phyloP scores from a whole-genome alignment of 2,329 filamentous ascomycete species.

The Paecilomyces sp. region DNA sequence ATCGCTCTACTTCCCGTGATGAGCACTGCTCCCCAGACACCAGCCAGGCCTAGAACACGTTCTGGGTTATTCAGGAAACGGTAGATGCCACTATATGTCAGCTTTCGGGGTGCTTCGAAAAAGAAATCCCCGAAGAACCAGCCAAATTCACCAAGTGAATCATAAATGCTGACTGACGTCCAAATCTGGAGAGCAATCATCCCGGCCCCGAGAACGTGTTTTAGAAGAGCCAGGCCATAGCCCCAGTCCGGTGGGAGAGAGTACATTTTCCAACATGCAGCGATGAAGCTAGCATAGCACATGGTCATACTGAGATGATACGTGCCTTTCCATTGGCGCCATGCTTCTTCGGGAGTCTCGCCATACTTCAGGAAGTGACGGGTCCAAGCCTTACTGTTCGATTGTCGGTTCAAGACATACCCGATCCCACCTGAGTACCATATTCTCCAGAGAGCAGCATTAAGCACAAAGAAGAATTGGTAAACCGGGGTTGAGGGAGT shows the following conservation, averaged over 20 bases:
- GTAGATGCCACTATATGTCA: slow-evolving; percentile 96
- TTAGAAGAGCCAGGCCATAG: slow-evolving; percentile 75
- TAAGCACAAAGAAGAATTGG: slow-evolving; percentile 71
- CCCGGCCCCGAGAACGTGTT: slow-evolving; percentile 75
- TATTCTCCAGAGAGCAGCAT: slow-evolving; percentile 75
- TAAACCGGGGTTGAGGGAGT: slow-evolving; percentile 71
- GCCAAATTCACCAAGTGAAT: slow-evolving; percentile 92
- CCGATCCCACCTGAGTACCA: slow-evolving; percentile 92
- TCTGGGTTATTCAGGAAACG: slow-evolving; percentile 97
- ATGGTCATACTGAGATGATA: slow-evolving; percentile 90
- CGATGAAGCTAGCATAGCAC: slow-evolving; percentile 82
- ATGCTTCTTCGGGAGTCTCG: slow-evolving; percentile 82
- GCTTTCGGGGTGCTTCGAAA: slow-evolving; percentile 78
- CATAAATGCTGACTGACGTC: slow-evolving; percentile 89
- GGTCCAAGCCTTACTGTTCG: slow-evolving; percentile 87
- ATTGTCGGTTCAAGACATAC: slow-evolving; percentile 76
- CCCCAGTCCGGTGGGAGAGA: slow-evolving; percentile 76
- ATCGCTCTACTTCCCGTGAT: slow-evolving; percentile 86
- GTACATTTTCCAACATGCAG: slow-evolving; percentile 96
- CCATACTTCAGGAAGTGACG: slow-evolving; percentile 96
- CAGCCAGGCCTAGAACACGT: slow-evolving; percentile 83
- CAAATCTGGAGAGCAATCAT: slow-evolving; percentile 83
- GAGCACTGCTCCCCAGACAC: slow-evolving; percentile 89
- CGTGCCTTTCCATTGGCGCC: slow-evolving; percentile 95
- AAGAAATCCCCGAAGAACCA: slow-evolving; percentile 99